phyloP scores from a whole-genome alignment of 2,329 filamentous ascomycete genomes.

The Trichoderma aggressivum region DNA sequence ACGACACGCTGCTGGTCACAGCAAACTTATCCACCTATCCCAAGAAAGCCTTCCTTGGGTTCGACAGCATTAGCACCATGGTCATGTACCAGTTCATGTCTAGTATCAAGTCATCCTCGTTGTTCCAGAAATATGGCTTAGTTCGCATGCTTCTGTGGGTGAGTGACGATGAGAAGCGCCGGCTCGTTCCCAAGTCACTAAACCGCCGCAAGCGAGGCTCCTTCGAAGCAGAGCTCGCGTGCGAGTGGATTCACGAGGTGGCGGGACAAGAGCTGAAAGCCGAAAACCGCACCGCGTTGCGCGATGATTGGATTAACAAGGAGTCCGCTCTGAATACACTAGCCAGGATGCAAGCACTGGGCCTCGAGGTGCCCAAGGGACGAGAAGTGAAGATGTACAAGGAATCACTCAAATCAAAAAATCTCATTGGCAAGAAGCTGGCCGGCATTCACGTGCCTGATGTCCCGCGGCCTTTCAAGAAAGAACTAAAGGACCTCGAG shows the following conservation, averaged over 20 bases:
- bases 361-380: constrained; percentile 42
- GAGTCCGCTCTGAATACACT: constrained; percentile 41
- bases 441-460: constrained; percentile 30
- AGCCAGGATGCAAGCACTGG: constrained; percentile 45
- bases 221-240: constrained; percentile 59
- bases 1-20: constrained; percentile 71
- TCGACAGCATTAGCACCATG: constrained; percentile 55
- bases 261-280: constrained; percentile 39
- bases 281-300: constrained; percentile 32
- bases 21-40: constrained; percentile 61
- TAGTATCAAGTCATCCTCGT: constrained; percentile 53
- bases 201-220: constrained; percentile 53
- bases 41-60: constrained; percentile 46
- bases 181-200: constrained; percentile 59
- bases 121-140: constrained; percentile 73
- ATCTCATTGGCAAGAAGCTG: constrained; percentile 26
- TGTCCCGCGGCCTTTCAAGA: constrained; percentile 40
- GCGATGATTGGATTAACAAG: constrained; percentile 48
- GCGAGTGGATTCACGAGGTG: constrained; percentile 58
- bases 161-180: constrained; percentile 55
- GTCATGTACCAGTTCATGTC: constrained; percentile 60
- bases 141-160: constrained; percentile 78
- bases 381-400: constrained; percentile 38
- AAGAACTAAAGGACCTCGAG: constrained; percentile 42
- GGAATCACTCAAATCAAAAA: constrained; percentile 24